phyloP scores from a whole-genome alignment of 2,329 filamentous ascomycete genomes.

The Chrysoporthe puriensis region DNA sequence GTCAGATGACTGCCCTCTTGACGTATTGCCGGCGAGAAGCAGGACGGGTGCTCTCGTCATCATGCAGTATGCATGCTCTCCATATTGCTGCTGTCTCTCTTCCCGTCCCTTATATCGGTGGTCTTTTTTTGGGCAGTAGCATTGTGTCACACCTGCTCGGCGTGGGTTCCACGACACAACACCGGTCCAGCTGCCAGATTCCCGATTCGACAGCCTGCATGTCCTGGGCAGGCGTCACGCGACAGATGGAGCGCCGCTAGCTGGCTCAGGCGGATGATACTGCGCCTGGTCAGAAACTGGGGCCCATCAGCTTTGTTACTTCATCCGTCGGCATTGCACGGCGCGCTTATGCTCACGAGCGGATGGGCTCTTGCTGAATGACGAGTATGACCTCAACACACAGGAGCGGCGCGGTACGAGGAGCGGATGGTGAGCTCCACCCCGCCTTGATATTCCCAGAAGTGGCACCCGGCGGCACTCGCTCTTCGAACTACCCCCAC shows the following conservation, averaged over 20 bases:
- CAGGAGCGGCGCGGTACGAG: not conserved
- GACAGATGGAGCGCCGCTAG: slow-evolving; percentile 13
- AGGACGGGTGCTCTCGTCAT: slow-evolving; percentile 16
- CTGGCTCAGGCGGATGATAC: slow-evolving; percentile 17
- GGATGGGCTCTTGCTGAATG: not conserved
- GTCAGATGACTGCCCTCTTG: slow-evolving; percentile 1
- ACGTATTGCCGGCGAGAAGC: not conserved
- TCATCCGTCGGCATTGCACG: not conserved
- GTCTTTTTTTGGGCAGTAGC: not conserved
- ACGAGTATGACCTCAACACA: not conserved
- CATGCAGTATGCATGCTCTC: slow-evolving; percentile 9
- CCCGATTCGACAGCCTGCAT: slow-evolving; percentile 14
- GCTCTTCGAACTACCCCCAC: slow-evolving; percentile 23
- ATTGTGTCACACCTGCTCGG: slow-evolving; percentile 6
- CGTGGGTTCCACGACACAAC: slow-evolving; percentile 11
- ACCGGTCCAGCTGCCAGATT: slow-evolving; percentile 5
- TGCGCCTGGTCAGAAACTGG: not conserved
- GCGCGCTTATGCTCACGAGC: not conserved
- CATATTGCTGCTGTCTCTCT: not conserved
- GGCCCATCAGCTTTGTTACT: slow-evolving; percentile 1
- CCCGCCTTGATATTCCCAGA: not conserved
- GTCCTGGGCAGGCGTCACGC: slow-evolving; percentile 3
- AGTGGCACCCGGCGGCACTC: slow-evolving; percentile 9
- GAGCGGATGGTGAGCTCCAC: not conserved
- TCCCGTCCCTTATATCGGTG: not conserved